Base-by-base conservation (phyloP, 306 rosid species). In the Quercus suber region DNA sequence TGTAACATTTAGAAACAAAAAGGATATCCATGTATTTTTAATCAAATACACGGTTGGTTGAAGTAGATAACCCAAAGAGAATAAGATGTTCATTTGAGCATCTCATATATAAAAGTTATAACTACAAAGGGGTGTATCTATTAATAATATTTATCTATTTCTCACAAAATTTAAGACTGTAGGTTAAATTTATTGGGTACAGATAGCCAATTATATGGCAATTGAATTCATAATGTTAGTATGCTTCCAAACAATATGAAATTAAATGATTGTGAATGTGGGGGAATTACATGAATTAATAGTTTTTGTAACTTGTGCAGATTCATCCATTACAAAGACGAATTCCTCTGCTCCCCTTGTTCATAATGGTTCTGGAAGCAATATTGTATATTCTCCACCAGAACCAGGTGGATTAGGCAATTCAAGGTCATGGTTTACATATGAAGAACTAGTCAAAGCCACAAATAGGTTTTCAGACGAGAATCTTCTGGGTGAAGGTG, bases 401-500 rank as follows among this genome's bases (percentile, higher is more conserved):
- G 97, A 87, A 7, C 76, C 89, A 41, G 91, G 87, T 67, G 91
- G 95, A 75, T 67, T 88, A 58, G 92, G 97, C 56, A 81, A 92
- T 82, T 92, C 99, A 71, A 89, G 95, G 90, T 60, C 97, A 76
- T 91, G 90, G 90, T 95, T 95, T 84, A 82, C 98, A 18, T 92
- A 89, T 79, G 98, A 90, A 69, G 98, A 90, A 84, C 86, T 95
- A 76, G 76, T 72, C 63, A 88, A 82, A 86, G 96, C 96, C 43
- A 95, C 98, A 70, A 87, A 91, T 83, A 87, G 84, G 15, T 95
- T 95, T 90, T 89, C 96, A 20, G 35, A 84, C 35, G 77, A 86
- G 65, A 92, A 91, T 88, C 89, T 95, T 63, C 85, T 92, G 88
- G 99, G 98, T 12, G 94, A 91, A 88, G 99, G 99, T 21, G 99